Evolutionary conservation across 108 stramenopile genomes (phyloP).

Genomic region (Seminavis robusta): DNA sequence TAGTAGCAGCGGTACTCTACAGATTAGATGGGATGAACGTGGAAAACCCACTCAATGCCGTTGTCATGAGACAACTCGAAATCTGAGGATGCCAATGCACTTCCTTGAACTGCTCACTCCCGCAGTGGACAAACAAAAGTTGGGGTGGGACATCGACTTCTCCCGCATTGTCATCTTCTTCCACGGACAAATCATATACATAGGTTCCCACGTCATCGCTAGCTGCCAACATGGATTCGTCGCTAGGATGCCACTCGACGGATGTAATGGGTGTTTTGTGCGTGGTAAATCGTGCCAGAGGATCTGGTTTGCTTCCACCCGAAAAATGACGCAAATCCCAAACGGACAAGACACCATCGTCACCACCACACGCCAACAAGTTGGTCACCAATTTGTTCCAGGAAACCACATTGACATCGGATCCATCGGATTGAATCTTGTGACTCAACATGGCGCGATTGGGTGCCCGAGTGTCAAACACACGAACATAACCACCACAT

Average conservation of each 20-base stretch:
- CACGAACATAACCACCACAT: conserved; percentile 71
- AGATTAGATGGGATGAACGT: conserved; percentile 93
- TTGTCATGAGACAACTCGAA: conserved; percentile 92
- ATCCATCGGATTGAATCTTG: conserved; percentile 56
- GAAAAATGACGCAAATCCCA: conserved; percentile 94
- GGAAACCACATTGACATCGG: conserved; percentile 94
- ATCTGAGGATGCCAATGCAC: conserved; percentile 97
- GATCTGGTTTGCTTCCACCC: conserved; percentile 41
- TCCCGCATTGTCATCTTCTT: conserved; percentile 79
- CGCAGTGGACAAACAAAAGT: conserved; percentile 96
- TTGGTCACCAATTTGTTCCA: conserved; percentile 94
- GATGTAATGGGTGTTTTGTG: conserved; percentile 91
- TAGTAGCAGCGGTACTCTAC: too few relatives aligned
- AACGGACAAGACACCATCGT: conserved; percentile 89
- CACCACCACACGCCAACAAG: conserved; percentile 90
- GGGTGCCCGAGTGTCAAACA: conserved; percentile 90
- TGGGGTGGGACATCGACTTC: conserved; percentile 91
- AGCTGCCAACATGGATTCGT: conserved; percentile 90
- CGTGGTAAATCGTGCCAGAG: conserved; percentile 86
- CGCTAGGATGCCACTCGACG: conserved; percentile 97
- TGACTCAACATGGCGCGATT: conserved; percentile 77
- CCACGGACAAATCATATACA: conserved; percentile 95
- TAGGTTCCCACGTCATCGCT: conserved; percentile 87
- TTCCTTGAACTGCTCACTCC: conserved; percentile 91
- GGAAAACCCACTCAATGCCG: conserved; percentile 91